Evolutionary conservation across 805 yeast genomes (phyloP).

Genomic region (Saturnispora zaruensis): DNA sequence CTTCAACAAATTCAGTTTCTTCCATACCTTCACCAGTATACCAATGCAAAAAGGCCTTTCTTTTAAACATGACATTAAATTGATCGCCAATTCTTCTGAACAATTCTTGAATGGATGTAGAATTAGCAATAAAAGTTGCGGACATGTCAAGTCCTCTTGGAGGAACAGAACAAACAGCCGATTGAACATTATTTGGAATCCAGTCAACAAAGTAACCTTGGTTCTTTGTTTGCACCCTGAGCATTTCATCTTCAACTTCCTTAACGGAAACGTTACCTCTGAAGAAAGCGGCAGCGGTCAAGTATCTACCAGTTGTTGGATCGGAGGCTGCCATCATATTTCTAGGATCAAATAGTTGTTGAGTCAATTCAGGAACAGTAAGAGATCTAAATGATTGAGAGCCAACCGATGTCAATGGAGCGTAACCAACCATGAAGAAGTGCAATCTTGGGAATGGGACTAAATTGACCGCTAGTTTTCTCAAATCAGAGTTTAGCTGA

Average conservation of each 20-base stretch:
- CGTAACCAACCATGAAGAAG: conserved; percentile 92
- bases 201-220: conserved; percentile 84
- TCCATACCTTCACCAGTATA: conserved; percentile 96
- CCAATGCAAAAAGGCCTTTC: conserved; percentile 96
- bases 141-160: conserved; percentile 81
- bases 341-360: conserved; percentile 85
- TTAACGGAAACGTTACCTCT: conserved; percentile 88
- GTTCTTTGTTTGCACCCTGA: conserved; percentile 72
- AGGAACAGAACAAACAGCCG: conserved; percentile 87
- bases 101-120: conserved; percentile 86
- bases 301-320: conserved; percentile 83
- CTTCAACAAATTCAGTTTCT: conserved; percentile 88
- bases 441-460: conserved; percentile 95
- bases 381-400: conserved; percentile 76
- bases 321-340: conserved; percentile 96
- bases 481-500: conserved; percentile 84
- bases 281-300: conserved; percentile 90
- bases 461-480: conserved; percentile 88
- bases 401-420: conserved; percentile 78
- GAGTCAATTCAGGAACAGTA: conserved; percentile 85
- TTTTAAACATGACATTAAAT: conserved; percentile 85
- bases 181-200: conserved; percentile 94
- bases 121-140: conserved; percentile 89
- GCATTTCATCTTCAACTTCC: conserved; percentile 93
- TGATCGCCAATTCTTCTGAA: conserved; percentile 86